Base-by-base conservation (phyloP, 108 stramenopile genomes). In the Cylindrotheca closterium region DNA sequence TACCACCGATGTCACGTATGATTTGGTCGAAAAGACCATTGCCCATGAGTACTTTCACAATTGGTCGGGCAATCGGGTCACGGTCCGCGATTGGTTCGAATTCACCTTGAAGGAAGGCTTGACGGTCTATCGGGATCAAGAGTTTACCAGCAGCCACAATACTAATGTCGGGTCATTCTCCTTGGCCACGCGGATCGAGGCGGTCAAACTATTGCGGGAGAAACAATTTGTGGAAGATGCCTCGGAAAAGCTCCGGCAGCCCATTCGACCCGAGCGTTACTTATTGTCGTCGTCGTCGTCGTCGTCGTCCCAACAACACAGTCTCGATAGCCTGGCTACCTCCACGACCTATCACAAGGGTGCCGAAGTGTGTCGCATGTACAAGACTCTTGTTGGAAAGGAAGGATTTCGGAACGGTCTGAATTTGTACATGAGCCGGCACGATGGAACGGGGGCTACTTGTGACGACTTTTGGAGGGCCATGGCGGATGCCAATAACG, bases 401-500 rank as follows among this genome's bases (percentile, higher is more conserved):
- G 15, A 15, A 7, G 37, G 37, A 7, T 42, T 42, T 42, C 37
- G 37, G 10, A 42, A 42, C 10, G 37, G 37, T 42, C 15, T 42
- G 37, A 42, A 42, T 42, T 15, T 42, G 37, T 42, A 42, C 37
- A 42, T 42, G 37, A 42, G 10, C 15, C 37, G 37, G 10, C 37
- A 42, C 37, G 37, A 42, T 42, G 37, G 37, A 42, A 42, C 15
- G 37, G 37, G 37, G 15, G 37, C 37, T 15, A 42, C 37, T 10
- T 42, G 37, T 15, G 37, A 42, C 7, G 37, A 42, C 37, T 42
- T 42, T 42, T 10, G 7, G 37, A 10, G 10, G 37, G 37, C 37
- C 37, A 42, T 42, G 37, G 37, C 37, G 37, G 37, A 42, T 42
- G 37, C 37, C 37, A 42, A 42, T 42, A 7, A 7, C 48, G 58